These are phyloP conservation scores for Carallia brachiata DNA, from an alignment of 345 rosid genomes.

Conservation along the genomic window DNA sequence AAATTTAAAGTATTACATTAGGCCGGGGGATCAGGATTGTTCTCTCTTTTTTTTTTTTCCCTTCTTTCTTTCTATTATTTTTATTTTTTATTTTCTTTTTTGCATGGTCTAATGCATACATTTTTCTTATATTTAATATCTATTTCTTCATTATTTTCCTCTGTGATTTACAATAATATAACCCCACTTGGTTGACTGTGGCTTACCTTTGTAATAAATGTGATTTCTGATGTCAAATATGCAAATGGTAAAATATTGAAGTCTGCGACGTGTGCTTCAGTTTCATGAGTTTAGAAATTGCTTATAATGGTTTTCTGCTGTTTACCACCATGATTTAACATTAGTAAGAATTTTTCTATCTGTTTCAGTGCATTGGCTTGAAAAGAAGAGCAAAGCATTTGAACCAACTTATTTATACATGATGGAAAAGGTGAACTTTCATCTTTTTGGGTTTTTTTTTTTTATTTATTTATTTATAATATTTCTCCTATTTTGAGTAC, in stretches of 20 bases:
- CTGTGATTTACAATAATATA: not conserved
- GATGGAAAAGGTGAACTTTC: conserved; percentile 70
- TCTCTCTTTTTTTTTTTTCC: too few relatives aligned
- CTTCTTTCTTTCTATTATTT: too few relatives aligned
- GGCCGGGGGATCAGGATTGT: too few relatives aligned
- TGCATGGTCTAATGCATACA: too few relatives aligned
- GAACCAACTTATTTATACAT: conserved; percentile 92
- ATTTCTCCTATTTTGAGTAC: not conserved
- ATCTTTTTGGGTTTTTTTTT: not conserved
- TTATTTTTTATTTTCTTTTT: too few relatives aligned
- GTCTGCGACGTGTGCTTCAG: not conserved
- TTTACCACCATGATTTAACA: not conserved
- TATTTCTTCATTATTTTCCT: too few relatives aligned
- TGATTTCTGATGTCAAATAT: not conserved
- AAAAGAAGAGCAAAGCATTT: conserved; percentile 69
- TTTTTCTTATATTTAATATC: too few relatives aligned
- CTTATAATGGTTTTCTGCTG: not conserved
- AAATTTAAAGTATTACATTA: too few relatives aligned
- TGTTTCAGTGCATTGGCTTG: conserved; percentile 80
- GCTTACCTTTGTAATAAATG: not conserved
- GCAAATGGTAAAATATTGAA: not conserved
- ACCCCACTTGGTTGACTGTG: not conserved
- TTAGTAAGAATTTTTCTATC: conserved; percentile 17
- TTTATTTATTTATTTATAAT: not conserved
- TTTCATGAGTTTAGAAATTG: not conserved